Evolutionary conservation across 768 basidiomycete genomes (phyloP), one percentile per base, ranked within the genome.

Genomic region (Gymnopilus junonius): DNA sequence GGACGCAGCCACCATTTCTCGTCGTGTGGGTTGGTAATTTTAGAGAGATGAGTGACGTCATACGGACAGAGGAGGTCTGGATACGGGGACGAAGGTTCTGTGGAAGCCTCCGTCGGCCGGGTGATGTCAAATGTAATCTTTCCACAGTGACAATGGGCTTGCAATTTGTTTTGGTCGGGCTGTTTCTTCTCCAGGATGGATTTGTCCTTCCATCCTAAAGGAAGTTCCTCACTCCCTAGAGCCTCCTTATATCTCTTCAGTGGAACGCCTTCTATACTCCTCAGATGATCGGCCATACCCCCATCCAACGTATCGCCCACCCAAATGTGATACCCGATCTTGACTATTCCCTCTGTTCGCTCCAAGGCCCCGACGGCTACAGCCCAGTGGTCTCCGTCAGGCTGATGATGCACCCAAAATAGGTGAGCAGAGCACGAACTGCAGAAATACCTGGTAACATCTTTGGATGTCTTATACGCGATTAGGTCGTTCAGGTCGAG

Each of bases 221-320:
- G 66, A 3, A 77, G 20, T 20, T 66, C 58, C 54, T 70, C 61
- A 55, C 65, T 67, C 12, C 65, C 67, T 7, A 50, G 39, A 2
- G 45, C 66, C 21, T 65, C 59, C 4, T 48, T 58, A 55, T 69
- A 72, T 32, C 73, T 56, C 20, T 65, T 62, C 29, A 77, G 60
- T 27, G 62, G 53, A 2, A 68, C 42, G 14, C 70, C 70, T 17
- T 67, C 66, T 17, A 69, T 50, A 1, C 25, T 42, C 21, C 55
- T 61, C 4, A 74, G 40, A 20, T 74, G 73, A 43, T 76, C 69
- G 3, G 75, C 74, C 7, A 76, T 40, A 1, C 76, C 76, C 0
- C 76, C 76, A 61, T 77, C 75, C n/a, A 74, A 32, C 0, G 76
- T 76, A 46, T 74, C 72, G 8, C 53, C 67, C 21, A 77, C 65